Conservation (phyloP, 345 rosid species). For the Bruguiera sexangula region DNA sequence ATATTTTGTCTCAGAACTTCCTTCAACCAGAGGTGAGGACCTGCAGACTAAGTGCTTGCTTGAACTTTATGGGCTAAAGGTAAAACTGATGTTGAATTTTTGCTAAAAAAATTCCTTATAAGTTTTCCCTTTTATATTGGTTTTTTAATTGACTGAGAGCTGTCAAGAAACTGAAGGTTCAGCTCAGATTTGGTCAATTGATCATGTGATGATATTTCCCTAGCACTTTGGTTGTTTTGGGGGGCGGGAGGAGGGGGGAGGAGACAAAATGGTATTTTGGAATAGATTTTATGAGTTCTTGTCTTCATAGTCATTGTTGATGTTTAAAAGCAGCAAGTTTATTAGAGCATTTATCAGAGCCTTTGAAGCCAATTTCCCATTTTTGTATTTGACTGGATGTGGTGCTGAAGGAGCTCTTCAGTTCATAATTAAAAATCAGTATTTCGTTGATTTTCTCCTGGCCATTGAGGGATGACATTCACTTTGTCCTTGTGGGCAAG, state of each 20-base stretch:
- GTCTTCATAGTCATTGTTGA: too few species aligned
- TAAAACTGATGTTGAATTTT: constrained; percentile 26
- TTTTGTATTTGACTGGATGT: constrained; percentile 1
- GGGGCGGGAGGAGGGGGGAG: neutral
- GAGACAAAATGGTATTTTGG: neutral
- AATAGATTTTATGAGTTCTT: neutral
- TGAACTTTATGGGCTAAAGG: constrained; percentile 93
- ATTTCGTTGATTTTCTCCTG: constrained; percentile 12
- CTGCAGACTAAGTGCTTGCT: constrained; percentile 88
- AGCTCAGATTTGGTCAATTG: neutral
- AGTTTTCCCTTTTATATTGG: neutral
- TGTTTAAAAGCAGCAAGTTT: neutral
- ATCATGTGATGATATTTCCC: neutral
- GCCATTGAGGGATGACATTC: constrained; percentile 27
- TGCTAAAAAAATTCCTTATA: neutral
- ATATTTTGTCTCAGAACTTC: constrained; percentile 60
- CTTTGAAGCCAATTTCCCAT: constrained; percentile 2
- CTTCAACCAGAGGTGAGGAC: constrained; percentile 88
- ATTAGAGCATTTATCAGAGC: neutral
- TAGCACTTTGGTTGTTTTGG: neutral
- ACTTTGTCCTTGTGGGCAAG: constrained; percentile 32
- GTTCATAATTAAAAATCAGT: constrained; percentile 11
- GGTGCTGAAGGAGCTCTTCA: constrained; percentile 8
- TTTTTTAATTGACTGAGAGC: neutral
- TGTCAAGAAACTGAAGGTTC: neutral